A percentile compares a stretch with the other conserved stretches of the same genome.
These are phyloP conservation scores for Sanghuangporus weigelae DNA, from an alignment of 1,284 basidiomycete genomes.

Conservation along the genomic window DNA sequence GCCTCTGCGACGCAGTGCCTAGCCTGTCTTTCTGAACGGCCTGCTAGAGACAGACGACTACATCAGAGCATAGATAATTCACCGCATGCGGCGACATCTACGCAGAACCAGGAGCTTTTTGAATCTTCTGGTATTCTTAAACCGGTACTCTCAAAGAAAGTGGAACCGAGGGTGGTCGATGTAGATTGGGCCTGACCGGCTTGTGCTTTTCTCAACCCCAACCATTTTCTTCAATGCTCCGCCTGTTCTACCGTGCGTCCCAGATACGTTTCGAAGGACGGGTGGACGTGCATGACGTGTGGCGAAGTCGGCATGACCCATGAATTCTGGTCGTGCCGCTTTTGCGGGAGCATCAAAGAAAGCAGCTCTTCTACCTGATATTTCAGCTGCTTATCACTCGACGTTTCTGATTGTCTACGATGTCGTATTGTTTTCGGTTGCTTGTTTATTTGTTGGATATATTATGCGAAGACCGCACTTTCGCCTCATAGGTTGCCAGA, in stretches of 20 bases:
- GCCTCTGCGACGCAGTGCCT: background rate
- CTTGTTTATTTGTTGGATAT: background rate
- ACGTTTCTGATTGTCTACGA: background rate
- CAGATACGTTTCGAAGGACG: conserved; percentile 22
- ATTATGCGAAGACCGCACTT: background rate
- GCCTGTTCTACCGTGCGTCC: conserved; percentile 56
- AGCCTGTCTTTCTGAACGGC: background rate
- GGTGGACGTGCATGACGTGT: conserved; percentile 70
- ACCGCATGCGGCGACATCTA: background rate
- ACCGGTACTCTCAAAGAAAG: background rate
- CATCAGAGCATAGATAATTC: background rate
- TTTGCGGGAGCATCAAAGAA: conserved; percentile 64
- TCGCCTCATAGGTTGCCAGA: too few species aligned
- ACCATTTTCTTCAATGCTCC: conserved; percentile 48
- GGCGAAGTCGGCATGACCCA: conserved; percentile 55
- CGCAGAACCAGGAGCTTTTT: too few species aligned
- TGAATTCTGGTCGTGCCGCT: conserved; percentile 69
- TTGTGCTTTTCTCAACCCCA: conserved; percentile 69
- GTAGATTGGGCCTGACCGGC: conserved; percentile 58
- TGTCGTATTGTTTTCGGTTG: background rate
- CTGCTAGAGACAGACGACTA: background rate
- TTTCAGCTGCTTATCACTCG: background rate
- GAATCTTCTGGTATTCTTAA: too few species aligned
- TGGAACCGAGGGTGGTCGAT: background rate
- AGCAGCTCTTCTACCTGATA: conserved; percentile 26